These are phyloP conservation scores for Saccharomyces pastorianus DNA, from an alignment of 1,139 yeast genomes.

Conservation along the genomic window DNA sequence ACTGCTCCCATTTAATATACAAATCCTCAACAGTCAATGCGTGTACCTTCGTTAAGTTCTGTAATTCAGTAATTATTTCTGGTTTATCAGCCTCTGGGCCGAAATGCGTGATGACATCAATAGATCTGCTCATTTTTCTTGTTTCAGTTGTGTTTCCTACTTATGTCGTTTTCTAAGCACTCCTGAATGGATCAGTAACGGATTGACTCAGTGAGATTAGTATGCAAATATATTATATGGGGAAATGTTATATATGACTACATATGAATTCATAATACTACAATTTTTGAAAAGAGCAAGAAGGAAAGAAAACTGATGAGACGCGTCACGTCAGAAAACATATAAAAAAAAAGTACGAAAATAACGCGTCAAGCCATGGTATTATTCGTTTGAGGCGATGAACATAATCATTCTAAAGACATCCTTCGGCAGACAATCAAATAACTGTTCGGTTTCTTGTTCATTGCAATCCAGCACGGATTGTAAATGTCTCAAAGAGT, in stretches of 20 bases:
- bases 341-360: neutral
- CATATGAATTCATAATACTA: neutral
- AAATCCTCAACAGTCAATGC: conserved; percentile 57
- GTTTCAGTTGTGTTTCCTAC: neutral
- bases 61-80: conserved; percentile 39
- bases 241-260: neutral
- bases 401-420: conserved; percentile 10
- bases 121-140: neutral
- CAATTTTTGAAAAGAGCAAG: neutral
- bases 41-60: conserved; percentile 40
- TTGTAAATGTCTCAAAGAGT: conserved; percentile 1
- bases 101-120: conserved; percentile 35
- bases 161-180: neutral
- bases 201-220: neutral
- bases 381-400: conserved; percentile 6
- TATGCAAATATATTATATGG: neutral
- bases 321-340: neutral
- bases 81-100: conserved; percentile 42
- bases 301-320: neutral
- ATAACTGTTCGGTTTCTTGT: conserved; percentile 7
- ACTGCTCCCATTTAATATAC: conserved; percentile 83
- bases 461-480: neutral
- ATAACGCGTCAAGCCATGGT: neutral
- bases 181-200: neutral
- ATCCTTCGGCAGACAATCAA: conserved; percentile 6